Base-by-base conservation (phyloP, 2,329 filamentous ascomycete genomes). In the Incumbomyces delicatus region DNA sequence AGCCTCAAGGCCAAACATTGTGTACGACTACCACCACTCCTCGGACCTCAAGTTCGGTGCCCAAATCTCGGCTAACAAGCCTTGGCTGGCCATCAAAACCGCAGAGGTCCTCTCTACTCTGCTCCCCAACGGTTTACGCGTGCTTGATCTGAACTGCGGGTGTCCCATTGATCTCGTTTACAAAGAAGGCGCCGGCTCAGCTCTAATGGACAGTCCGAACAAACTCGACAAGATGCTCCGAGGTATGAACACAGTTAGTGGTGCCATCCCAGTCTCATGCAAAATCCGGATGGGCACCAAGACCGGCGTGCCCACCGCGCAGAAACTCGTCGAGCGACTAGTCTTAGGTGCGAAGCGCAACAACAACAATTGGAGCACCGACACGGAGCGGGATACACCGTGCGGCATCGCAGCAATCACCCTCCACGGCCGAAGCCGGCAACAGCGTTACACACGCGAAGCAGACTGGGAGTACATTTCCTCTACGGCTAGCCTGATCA, bases 381-480 rank as follows among this genome's bases (percentile, higher is more conserved):
- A 35, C 3, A 39, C 45, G 7, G 42, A 30, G n/a, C 27, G 42
- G 32, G 71, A 76, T 32, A 87, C 94, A 58, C 81, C 85, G 12
- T 81, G 85, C 3, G 92, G 92, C 44, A 87, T 90, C 46, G 92
- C 92, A 6, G 90, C 92, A n/a, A 83, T 98, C 56, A 96, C 92
- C 1, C 77, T 98, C 1, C 92, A 98, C 64, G 92, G 92, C 44
- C 81, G 92, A 50, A 94, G 85, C 60, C 81, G 90, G 62, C 89
- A 96, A 69, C 90, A 96, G 69, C 80, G 92, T 49, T 98, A 98
- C 69, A 92, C 87, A 2, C 84, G 81, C 60, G 80, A 75, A 55
- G 92, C 92, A n/a, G 87, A 98, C 65, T 98, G 92, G 92, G 71
- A 74, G 37, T 98, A 96, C 66, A 96, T 98, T 55, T 81, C 85